A percentile compares a stretch with the other conserved stretches of the same genome.
These are phyloP conservation scores for Komagataella pastoris DNA, from an alignment of 805 yeast species.

Conservation along the genomic window DNA sequence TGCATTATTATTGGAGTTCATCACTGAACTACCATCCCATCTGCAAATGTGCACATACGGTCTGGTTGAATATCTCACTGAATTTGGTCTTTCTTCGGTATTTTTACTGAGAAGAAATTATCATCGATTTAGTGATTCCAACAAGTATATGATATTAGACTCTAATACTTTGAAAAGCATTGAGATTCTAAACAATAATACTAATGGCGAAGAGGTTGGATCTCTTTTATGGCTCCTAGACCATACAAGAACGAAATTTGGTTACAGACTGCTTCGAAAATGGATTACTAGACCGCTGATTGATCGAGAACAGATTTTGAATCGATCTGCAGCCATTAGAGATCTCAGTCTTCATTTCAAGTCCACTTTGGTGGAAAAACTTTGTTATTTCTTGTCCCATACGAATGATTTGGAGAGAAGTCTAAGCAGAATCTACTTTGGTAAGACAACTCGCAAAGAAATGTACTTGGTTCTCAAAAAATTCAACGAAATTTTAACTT, in stretches of 20 bases:
- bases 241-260: slow-evolving; percentile 70
- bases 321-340: slow-evolving; percentile 51
- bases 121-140: slow-evolving; percentile 30
- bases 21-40: not conserved
- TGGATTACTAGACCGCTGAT: slow-evolving; percentile 74
- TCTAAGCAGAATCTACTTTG: slow-evolving; percentile 46
- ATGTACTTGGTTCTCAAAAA: slow-evolving; percentile 38
- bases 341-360: slow-evolving; percentile 27
- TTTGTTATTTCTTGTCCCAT: slow-evolving; percentile 12
- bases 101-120: slow-evolving; percentile 40
- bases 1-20: not conserved
- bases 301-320: slow-evolving; percentile 35
- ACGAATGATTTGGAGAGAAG: slow-evolving; percentile 48
- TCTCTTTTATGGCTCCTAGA: slow-evolving; percentile 71
- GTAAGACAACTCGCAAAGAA: slow-evolving; percentile 45
- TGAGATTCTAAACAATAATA: slow-evolving; percentile 60
- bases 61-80: slow-evolving; percentile 41
- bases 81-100: slow-evolving; percentile 47
- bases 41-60: slow-evolving; percentile 21
- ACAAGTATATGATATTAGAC: slow-evolving; percentile 42
- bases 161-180: slow-evolving; percentile 55
- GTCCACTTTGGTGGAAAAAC: slow-evolving; percentile 20
- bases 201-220: slow-evolving; percentile 46
- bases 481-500: slow-evolving; percentile 23
- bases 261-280: slow-evolving; percentile 45